A percentile compares a stretch with the other conserved stretches of the same genome.
These are phyloP conservation scores for Taxillus chinensis DNA, from an alignment of 164 flowering plant genomes.

Conservation along the genomic window DNA sequence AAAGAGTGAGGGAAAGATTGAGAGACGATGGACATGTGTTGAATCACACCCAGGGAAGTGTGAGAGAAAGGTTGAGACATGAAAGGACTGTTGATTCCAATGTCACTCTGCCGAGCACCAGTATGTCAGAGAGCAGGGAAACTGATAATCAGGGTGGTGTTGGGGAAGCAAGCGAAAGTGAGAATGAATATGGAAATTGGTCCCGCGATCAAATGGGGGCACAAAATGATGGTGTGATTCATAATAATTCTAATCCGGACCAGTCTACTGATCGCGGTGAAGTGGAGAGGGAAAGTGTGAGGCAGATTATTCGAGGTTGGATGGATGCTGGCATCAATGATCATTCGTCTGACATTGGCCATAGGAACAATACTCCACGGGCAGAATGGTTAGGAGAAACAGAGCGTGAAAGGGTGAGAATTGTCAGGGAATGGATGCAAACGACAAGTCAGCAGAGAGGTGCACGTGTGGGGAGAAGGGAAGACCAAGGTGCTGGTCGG, in stretches of 20 bases:
- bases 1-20: constrained; percentile 61
- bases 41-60: constrained; percentile 63
- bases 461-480: constrained; percentile 40
- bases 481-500: constrained; percentile 23
- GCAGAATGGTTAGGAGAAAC: constrained; percentile 76
- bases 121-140: constrained; percentile 41
- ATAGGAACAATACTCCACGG: constrained; percentile 32
- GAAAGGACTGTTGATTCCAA: constrained; percentile 48
- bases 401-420: constrained; percentile 69
- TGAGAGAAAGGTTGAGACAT: constrained; percentile 62
- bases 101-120: constrained; percentile 34
- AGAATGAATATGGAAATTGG: constrained; percentile 76
- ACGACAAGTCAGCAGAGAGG: constrained; percentile 73
- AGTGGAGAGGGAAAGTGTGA: constrained; percentile 78
- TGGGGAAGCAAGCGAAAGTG: constrained; percentile 74
- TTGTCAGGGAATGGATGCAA: constrained; percentile 73
- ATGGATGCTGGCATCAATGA: constrained; percentile 64
- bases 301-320: constrained; percentile 77
- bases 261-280: constrained; percentile 93
- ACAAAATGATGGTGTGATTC: constrained; percentile 39
- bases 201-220: constrained; percentile 47
- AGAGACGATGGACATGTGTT: constrained; percentile 70
- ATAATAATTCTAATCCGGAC: constrained; percentile 66
- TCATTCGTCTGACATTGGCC: constrained; percentile 35
- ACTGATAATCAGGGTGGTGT: constrained; percentile 48